Evolutionary conservation across 768 basidiomycete species (phyloP), one percentile per base, ranked within the genome.

Genomic region (Russula olivacea): DNA sequence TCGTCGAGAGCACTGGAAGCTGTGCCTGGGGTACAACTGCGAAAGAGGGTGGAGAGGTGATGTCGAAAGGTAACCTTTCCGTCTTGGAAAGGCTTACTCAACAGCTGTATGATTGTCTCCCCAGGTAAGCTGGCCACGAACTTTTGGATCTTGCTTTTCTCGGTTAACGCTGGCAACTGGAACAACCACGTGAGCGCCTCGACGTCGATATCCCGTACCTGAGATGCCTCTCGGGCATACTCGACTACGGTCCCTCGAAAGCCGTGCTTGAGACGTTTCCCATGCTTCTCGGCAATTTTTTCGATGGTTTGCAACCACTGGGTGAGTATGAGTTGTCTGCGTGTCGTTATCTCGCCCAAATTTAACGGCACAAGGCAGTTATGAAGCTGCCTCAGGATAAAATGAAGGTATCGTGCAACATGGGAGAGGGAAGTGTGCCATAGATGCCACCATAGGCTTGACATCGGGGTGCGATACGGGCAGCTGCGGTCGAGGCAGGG

Each of bases 381-480:
- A 43, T 61, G 61, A 15, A 61, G 48, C 2, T 3, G 36, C 21
- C 8, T 43, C 21, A 55, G 9, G 28, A 50, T 9, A 28, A 48
- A 41, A 8, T n/a, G n/a, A 50, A 49, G 11, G 14, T 17, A 23
- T 14, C 17, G 5, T 2, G 25, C 14, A 11, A 17, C 14, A 9
- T 6, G 8, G 9, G 14, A 49, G 28, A n/a, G 12, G 28, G 32
- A 23, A 4, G 55, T 32, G n/a, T 63, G 57, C 51, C 54, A 58
- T 14, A 54, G 10, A 48, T 56, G 34, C 61, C 61, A 66, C 25
- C 45, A 50, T 21, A 38, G 21, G 40, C 38, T 48, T n/a, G 66
- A 65, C 48, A 66, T 30, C 11, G 63, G 66, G 41, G 66, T 66
- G n/a, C 48, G 48, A 56, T 66, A 66, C 15, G 66, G 66, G 43